phyloP scores from a whole-genome alignment of 1,284 basidiomycete genomes.

The Thecaphora thlaspeos region DNA sequence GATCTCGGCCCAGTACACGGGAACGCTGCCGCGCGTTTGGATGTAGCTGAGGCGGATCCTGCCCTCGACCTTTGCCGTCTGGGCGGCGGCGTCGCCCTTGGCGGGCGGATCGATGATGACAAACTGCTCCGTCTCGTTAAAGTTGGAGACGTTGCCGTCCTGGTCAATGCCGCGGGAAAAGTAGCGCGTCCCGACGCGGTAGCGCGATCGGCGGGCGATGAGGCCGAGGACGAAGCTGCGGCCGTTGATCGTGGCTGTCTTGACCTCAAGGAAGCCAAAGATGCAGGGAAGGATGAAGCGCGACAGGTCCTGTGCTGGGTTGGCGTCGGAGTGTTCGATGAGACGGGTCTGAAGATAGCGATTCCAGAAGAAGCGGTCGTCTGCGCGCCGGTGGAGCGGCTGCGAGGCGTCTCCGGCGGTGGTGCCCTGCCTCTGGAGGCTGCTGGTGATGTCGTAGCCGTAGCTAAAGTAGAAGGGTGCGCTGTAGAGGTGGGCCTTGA shows the following conservation, averaged over 20 bases:
- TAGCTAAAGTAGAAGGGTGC: slow-evolving; percentile 89
- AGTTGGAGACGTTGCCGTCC: slow-evolving; percentile 61
- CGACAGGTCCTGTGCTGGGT: slow-evolving; percentile 65
- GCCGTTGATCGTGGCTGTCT: slow-evolving; percentile 73
- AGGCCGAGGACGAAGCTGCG: slow-evolving; percentile 80
- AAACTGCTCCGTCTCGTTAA: slow-evolving; percentile 63
- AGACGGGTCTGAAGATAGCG: slow-evolving; percentile 63
- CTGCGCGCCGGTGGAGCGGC: slow-evolving; percentile 71
- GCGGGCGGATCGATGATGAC: slow-evolving; percentile 62
- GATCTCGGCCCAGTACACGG: slow-evolving; percentile 94
- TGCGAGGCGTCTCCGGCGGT: slow-evolving; percentile 62
- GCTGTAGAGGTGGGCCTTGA: slow-evolving; percentile 77
- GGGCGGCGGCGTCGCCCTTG: slow-evolving; percentile 20
- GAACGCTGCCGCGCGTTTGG: slow-evolving; percentile 90
- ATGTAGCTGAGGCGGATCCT: slow-evolving; percentile 70
- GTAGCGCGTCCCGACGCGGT: slow-evolving; percentile 93
- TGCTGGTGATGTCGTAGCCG: slow-evolving; percentile 82
- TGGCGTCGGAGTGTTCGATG: slow-evolving; percentile 22
- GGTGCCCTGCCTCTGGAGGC: slow-evolving; percentile 78
- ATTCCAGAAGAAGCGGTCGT: slow-evolving; percentile 99
- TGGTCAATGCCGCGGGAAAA: slow-evolving; percentile 90
- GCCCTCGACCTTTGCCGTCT: slow-evolving; percentile 61
- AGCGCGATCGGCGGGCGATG: slow-evolving; percentile 87
- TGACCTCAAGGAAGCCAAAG: slow-evolving; percentile 72
- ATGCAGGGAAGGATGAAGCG: slow-evolving; percentile 76